Base-by-base conservation (phyloP, 208 protist species). In the Kentomonas sorsogonicus region DNA sequence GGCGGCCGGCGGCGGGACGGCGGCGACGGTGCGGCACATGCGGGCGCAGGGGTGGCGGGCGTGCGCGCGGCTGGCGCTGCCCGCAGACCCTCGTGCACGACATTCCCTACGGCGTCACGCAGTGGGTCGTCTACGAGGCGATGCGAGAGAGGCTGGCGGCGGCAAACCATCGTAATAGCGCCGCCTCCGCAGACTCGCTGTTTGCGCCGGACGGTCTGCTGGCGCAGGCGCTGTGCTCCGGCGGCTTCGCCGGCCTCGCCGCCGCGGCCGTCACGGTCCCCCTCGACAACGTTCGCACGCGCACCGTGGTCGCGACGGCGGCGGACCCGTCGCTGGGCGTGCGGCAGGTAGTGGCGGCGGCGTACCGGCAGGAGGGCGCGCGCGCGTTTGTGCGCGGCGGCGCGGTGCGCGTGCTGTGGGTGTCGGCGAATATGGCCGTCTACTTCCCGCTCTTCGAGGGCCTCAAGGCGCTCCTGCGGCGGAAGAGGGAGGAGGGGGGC, bases 361-460 rank as follows among this genome's bases (percentile, higher is more conserved):
- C 71, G 10, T 88, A 89, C 47, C 54, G 54, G 9, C 20, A 55
- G 6, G 76, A 78, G 54, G 86, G 86, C 2, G 34, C 80, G 41
- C 54, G 57, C n/a, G 67, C 69, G 20, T 91, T 93, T 33, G 74
- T 83, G 52, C 69, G 69, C n/a, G 86, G 86, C 22, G 79, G 72
- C 1, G 56, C 44, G 20, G 79, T 77, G 55, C 82, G 86, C 36
- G 72, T 91, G 50, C 33, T 93, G 30, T 93, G 83, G 81, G 83
- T 93, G 44, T 82, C 80, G 10, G 47, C 63, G 7, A 93, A 93
- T 67, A 85, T 89, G 83, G 77, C 80, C 6, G 53, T 77, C 18
- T 93, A 91, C 63, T 91, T 91, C 33, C 86, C 86, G 11, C 31
- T 89, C 0, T 91, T 86, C 60, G 82, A 93, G 50, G 31, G 68